Evolutionary conservation across 768 basidiomycete species (phyloP).

Genomic region (Paxillus ammoniavirescens): DNA sequence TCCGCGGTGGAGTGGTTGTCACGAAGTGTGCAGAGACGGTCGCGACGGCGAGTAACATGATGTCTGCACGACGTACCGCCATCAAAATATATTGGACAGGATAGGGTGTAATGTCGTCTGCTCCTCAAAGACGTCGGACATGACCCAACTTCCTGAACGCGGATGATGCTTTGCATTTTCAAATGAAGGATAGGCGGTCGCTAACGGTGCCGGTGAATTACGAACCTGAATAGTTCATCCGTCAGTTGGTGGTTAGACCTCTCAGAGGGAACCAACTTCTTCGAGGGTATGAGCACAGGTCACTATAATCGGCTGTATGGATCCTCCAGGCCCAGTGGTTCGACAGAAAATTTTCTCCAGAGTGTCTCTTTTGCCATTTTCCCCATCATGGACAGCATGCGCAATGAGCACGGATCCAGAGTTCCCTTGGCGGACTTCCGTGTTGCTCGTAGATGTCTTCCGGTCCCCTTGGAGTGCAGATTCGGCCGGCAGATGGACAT

Average conservation of each 20-base stretch:
- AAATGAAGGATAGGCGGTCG: background rate
- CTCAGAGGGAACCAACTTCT: slow-evolving; percentile 34
- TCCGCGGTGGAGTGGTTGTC: slow-evolving; percentile 29
- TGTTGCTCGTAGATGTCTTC: background rate
- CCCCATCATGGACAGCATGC: background rate
- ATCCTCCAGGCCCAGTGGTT: background rate
- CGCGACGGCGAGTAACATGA: slow-evolving; percentile 45
- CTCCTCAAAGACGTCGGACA: background rate
- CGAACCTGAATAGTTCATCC: background rate
- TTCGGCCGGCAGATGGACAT: background rate
- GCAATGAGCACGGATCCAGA: background rate
- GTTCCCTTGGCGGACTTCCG: background rate
- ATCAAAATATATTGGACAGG: slow-evolving; percentile 47
- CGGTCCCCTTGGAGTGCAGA: too few relatives aligned
- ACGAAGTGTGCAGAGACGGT: slow-evolving; percentile 55
- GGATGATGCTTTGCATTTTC: background rate
- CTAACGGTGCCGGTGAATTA: background rate
- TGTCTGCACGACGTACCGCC: slow-evolving; percentile 57
- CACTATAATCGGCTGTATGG: background rate
- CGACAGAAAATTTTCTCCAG: background rate
- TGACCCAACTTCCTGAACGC: slow-evolving; percentile 13
- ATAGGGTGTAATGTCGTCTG: slow-evolving; percentile 36
- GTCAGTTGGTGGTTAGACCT: background rate
- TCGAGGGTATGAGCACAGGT: slow-evolving; percentile 55
- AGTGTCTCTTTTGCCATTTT: background rate